Percentiles rank a stretch among this genome's conserved stretches.
Evolutionary conservation across 129 eudicot genomes (phyloP).

Genomic region (Centrapalus pauciflorus): DNA sequence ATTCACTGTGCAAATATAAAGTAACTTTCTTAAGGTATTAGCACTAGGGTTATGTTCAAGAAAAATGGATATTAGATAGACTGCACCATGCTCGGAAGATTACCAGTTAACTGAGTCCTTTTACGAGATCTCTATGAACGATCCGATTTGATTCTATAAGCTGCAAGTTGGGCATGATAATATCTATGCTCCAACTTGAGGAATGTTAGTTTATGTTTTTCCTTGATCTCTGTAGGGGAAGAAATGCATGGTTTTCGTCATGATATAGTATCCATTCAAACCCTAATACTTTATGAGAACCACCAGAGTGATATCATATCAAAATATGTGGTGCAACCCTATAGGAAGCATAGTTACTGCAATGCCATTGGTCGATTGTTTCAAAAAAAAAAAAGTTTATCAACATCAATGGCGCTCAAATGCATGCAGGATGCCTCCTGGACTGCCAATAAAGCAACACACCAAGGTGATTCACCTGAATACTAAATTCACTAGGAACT

Average conservation of each 20-base stretch:
- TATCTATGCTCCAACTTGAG: neutral
- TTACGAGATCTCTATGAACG: neutral
- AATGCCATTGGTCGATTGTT: neutral
- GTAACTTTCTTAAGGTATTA: neutral
- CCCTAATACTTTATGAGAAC: neutral
- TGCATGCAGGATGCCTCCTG: neutral
- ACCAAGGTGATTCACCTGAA: neutral
- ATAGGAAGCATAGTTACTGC: neutral
- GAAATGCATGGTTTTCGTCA: neutral
- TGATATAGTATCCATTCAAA: neutral
- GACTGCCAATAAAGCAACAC: neutral
- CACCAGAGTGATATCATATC: neutral
- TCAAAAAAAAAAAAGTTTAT: neutral
- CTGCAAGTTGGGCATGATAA: neutral
- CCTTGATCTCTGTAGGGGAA: neutral
- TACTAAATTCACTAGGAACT: neutral
- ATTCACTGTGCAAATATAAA: no score
- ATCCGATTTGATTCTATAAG: neutral
- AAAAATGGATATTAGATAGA: no score
- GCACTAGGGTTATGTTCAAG: no score
- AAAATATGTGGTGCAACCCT: neutral
- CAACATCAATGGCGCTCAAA: no score
- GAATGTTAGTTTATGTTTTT: neutral
- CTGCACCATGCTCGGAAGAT: neutral
- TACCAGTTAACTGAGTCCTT: neutral